Conservation (phyloP, 306 rosid genomes). For the Cucurbita ficifolia region DNA sequence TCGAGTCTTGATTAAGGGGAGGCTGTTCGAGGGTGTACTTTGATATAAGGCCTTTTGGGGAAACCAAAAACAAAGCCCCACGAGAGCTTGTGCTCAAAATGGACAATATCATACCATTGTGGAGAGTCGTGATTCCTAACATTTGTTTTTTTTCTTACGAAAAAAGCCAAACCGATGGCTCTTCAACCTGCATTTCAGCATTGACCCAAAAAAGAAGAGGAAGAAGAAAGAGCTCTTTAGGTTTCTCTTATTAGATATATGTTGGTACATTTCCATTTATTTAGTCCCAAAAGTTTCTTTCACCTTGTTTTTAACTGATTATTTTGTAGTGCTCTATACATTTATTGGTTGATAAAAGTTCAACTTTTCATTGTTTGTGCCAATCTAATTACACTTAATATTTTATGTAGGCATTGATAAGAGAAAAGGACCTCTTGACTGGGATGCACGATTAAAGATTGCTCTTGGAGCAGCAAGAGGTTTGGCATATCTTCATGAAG, state of each 20-base stretch:
- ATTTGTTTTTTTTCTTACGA: background rate
- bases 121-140: too few relatives aligned
- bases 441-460: conserved; percentile 88
- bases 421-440: conserved; percentile 55
- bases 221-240: background rate
- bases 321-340: background rate
- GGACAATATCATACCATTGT: too few relatives aligned
- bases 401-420: conserved; percentile 47
- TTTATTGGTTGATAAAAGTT: background rate
- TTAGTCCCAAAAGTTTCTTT: background rate
- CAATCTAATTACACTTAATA: background rate
- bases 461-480: conserved; percentile 99
- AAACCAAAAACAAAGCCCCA: too few relatives aligned
- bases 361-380: background rate
- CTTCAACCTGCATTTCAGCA: background rate
- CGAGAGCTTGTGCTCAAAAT: too few relatives aligned
- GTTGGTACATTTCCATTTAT: background rate
- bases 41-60: too few relatives aligned
- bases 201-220: background rate
- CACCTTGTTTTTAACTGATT: background rate
- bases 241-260: background rate
- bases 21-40: too few relatives aligned
- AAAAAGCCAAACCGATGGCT: too few relatives aligned
- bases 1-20: too few relatives aligned
- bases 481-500: conserved; percentile 93